A percentile compares a stretch with the other conserved stretches of the same genome.
phyloP scores from a whole-genome alignment of 139 green algal genomes.

The Chlamydomonas sphaeroides region DNA sequence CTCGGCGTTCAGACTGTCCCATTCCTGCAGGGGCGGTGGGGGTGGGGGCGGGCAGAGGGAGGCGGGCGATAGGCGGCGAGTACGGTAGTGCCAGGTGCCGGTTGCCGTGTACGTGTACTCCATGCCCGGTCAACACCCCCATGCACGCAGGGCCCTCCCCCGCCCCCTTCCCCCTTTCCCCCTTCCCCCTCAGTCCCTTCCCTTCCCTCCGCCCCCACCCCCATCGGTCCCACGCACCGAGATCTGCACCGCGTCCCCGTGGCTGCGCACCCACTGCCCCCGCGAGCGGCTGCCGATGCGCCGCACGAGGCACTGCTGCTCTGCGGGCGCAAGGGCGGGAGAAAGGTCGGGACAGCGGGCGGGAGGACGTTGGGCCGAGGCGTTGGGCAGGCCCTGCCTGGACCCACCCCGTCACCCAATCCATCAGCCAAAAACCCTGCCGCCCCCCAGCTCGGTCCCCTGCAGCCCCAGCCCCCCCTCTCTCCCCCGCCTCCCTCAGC shows the following conservation, averaged over 20 bases:
- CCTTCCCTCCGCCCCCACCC: too few species aligned
- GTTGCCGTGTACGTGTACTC: too few species aligned
- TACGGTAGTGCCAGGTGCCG: background rate
- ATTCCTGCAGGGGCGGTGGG: background rate
- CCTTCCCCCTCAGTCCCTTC: background rate
- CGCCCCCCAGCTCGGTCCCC: too few species aligned
- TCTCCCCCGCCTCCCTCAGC: too few species aligned
- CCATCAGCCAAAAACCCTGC: too few species aligned
- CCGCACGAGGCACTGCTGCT: background rate
- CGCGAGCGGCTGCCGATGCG: background rate
- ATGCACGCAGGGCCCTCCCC: background rate
- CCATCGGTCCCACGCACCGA: slow-evolving; percentile 8
- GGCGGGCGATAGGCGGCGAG: too few species aligned
- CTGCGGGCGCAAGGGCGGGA: background rate
- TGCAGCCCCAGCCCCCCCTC: too few species aligned
- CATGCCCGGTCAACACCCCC: too few species aligned
- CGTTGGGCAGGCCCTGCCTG: too few species aligned
- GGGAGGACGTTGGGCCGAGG: too few species aligned
- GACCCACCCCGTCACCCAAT: too few species aligned
- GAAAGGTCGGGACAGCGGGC: too few species aligned
- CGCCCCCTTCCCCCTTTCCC: background rate
- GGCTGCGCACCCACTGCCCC: slow-evolving; percentile 10
- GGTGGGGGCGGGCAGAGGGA: background rate
- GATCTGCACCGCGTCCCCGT: background rate
- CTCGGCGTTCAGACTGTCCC: slow-evolving; percentile 22